phyloP scores from a whole-genome alignment of 2,329 filamentous ascomycete species.

The Fusarium nanum region DNA sequence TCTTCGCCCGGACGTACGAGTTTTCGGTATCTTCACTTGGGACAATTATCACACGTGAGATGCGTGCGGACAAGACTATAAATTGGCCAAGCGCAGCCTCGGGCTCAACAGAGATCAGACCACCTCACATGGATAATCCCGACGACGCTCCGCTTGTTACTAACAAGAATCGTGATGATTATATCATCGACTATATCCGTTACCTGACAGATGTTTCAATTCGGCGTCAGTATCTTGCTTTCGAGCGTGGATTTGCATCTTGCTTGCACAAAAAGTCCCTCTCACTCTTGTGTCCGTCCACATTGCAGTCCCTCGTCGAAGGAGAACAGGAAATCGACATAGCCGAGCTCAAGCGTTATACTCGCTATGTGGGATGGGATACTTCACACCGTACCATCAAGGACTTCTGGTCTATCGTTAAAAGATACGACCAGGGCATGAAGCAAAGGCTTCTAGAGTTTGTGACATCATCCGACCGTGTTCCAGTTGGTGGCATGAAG shows the following conservation, averaged over 20 bases:
- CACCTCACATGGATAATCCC: constrained; percentile 48
- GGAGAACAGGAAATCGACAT: constrained; percentile 86
- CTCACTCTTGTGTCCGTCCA: constrained; percentile 74
- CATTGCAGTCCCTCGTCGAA: constrained; percentile 83
- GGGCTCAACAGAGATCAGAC: constrained; percentile 33
- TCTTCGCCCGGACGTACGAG: constrained; percentile 87
- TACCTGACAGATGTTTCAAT: constrained; percentile 86
- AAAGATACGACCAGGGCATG: constrained; percentile 73
- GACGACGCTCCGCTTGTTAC: constrained; percentile 80
- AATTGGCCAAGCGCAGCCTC: constrained; percentile 66
- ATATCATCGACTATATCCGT: constrained; percentile 84
- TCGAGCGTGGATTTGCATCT: constrained; percentile 81
- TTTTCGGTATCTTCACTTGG: constrained; percentile 76
- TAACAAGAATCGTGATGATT: constrained; percentile 79
- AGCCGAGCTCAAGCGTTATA: constrained; percentile 73
- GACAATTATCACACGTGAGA: constrained; percentile 67
- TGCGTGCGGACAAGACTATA: constrained; percentile 56
- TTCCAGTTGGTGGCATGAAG: constrained; percentile 86
- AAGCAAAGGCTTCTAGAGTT: constrained; percentile 87
- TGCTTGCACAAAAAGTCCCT: constrained; percentile 79
- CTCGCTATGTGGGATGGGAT: constrained; percentile 86
- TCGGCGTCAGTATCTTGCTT: constrained; percentile 80
- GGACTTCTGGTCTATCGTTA: constrained; percentile 88
- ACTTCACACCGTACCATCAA: constrained; percentile 74
- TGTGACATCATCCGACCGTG: constrained; percentile 90